Base-by-base conservation (phyloP, 2,329 filamentous ascomycete species). In the Penicillium sp. region DNA sequence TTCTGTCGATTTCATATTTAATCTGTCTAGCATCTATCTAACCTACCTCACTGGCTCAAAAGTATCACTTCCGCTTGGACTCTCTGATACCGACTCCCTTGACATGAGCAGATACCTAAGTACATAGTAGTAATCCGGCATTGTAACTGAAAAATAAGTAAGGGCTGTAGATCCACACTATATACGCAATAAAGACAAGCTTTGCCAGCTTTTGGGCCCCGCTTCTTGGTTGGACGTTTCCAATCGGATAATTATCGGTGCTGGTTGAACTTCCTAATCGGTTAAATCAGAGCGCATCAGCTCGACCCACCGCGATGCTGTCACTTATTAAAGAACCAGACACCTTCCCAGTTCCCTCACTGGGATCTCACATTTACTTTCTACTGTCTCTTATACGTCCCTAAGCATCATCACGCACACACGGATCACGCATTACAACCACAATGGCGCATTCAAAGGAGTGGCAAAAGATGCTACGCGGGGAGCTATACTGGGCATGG, bases 401-500 rank as follows among this genome's bases (percentile, higher is more conserved):
- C 25, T 27, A 2, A 7, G 6, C 25, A 6, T 27, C 25, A 27
- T 27, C 8, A 8, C 25, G 25, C 6, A 6, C 4, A 4, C 3
- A n/a, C 13, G n/a, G 12, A 32, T n/a, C 13, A 32, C 29, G 1
- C 29, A n/a, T n/a, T 27, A 27, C 24, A 7, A 13, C 2, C 4
- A 42, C 18, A 1, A 63, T 63, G 56, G 33, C 53, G 5, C 47
- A 55, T 8, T 65, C 61, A 24, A 62, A 62, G 43, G 60, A 66
- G 53, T 64, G 62, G 62, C 46, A 55, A 29, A 64, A 62, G 28
- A 64, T 64, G 62, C 49, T 65, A 35, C 59, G 57, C 12, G 62
- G 62, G 1, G 63, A 65, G 55, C 52, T 61, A 7, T 66, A 62
- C 25, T 27, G 25, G 25, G 25, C 25, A 4, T 27, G 25, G 25